phyloP scores from a whole-genome alignment of 2,329 filamentous ascomycete species.

The Trichophyton benhamiae region DNA sequence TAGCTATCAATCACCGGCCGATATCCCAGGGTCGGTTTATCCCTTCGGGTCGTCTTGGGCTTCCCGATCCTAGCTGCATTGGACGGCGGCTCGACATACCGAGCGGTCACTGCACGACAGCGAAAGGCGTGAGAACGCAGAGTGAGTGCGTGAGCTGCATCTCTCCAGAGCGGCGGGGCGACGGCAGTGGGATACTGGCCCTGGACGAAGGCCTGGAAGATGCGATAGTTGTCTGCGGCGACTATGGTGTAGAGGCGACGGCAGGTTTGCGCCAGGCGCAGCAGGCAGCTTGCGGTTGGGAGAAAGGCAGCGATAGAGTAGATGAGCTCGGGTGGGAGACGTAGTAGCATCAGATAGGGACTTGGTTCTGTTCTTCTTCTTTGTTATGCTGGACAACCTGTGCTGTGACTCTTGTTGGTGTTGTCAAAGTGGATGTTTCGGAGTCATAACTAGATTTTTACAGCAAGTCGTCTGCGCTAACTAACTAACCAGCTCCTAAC shows the following conservation, averaged over 20 bases:
- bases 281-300: slow-evolving; percentile 35
- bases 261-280: slow-evolving; percentile 35
- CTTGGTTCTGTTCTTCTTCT: neutral
- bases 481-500: too few relatives aligned
- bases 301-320: slow-evolving; percentile 32
- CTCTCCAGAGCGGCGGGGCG: slow-evolving; percentile 35
- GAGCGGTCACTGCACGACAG: slow-evolving; percentile 43
- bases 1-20: slow-evolving; percentile 48
- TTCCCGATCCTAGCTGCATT: slow-evolving; percentile 30
- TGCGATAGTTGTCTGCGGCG: slow-evolving; percentile 37
- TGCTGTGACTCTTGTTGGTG: too few relatives aligned
- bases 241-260: slow-evolving; percentile 36
- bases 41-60: slow-evolving; percentile 28
- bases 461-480: too few relatives aligned
- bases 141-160: slow-evolving; percentile 43
- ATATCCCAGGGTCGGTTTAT: slow-evolving; percentile 45
- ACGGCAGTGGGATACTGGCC: slow-evolving; percentile 37
- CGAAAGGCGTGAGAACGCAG: slow-evolving; percentile 47
- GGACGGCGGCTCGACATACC: slow-evolving; percentile 38
- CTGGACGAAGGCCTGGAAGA: slow-evolving; percentile 36
- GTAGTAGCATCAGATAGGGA: slow-evolving; percentile 20
- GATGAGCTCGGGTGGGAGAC: slow-evolving; percentile 34
- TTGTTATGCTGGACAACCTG: too few relatives aligned
- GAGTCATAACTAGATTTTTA: too few relatives aligned
- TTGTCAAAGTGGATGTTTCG: too few relatives aligned